Base-by-base conservation (phyloP, 2,329 filamentous ascomycete genomes). In the Elsinoe perseae region DNA sequence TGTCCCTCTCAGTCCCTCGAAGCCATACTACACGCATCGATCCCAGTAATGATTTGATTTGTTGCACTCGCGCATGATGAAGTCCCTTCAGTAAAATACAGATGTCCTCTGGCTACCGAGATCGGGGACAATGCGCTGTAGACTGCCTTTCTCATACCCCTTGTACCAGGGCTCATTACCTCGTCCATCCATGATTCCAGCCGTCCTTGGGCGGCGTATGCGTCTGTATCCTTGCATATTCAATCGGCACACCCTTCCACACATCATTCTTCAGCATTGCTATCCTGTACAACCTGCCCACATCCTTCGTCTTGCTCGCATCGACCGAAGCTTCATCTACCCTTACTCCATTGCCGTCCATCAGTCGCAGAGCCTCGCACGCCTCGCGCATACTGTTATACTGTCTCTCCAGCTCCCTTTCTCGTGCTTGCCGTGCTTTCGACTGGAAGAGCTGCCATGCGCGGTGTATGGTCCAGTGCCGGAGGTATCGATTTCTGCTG, bases 391-490 rank as follows among this genome's bases (percentile, higher is more conserved):
- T 97, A 67, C 82, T 82, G 67, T 88, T 85, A 74, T 91, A 90
- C 76, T 83, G 82, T 40, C 87, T 79, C 74, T 89, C 82, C 46
- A 96, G 79, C 69, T 91, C 88, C 56, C 78, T 74, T 68, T 87
- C 79, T 53, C 83, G 79, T 32, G 76, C 73, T 61, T 80, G 76
- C 50, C 84, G 83, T 65, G 84, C 79, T 68, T 87, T 81, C 63
- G 84, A 80, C 65, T 85, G 83, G 73, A 86, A 86, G 27, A 97
- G 78, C 65, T 88, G 80, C 89, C 91, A 97, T 20, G 92, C 92
- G 64, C 93, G 90, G 77, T 97, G 91, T 72, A 98, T 97, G 53
- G 93, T 97, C 93, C 93, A 98, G 78, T 98, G 93, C 46, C 93
- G 88, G 61, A 98, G 83, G 72, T 84, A 81, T 57, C 93, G 85